These are phyloP conservation scores for Lactarius pseudohatsudake DNA, from an alignment of 768 basidiomycete genomes.

Conservation along the genomic window DNA sequence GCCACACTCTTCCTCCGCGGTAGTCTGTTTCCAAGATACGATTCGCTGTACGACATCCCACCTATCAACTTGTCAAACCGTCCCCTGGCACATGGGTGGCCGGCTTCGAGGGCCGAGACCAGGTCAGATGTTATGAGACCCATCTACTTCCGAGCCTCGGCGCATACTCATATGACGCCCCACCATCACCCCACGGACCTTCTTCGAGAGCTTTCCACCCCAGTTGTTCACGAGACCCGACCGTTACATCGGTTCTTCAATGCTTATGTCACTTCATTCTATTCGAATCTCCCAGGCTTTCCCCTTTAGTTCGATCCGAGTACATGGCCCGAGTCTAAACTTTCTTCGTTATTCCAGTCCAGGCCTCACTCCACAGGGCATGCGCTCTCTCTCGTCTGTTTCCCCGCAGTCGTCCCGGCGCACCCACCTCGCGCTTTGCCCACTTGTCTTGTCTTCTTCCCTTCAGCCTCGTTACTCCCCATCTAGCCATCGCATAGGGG, in stretches of 20 bases:
- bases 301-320: constrained; percentile 18
- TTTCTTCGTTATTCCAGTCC: constrained; percentile 21
- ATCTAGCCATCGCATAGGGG: constrained; percentile 5
- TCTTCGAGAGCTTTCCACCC: constrained; percentile 22
- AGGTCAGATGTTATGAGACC: constrained; percentile 23
- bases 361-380: not conserved
- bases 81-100: constrained; percentile 22
- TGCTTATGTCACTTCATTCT: constrained; percentile 21
- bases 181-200: constrained; percentile 22
- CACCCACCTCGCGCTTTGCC: not conserved
- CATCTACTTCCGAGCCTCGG: constrained; percentile 21
- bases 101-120: constrained; percentile 21
- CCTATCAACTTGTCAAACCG: not conserved
- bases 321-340: constrained; percentile 26
- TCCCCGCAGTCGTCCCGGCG: constrained; percentile 26
- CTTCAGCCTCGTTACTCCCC: constrained; percentile 3
- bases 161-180: constrained; percentile 26
- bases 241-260: constrained; percentile 17
- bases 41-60: not conserved
- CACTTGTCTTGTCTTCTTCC: not conserved
- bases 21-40: constrained; percentile 2
- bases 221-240: constrained; percentile 21
- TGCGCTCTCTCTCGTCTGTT: constrained; percentile 15
- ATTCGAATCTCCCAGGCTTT: constrained; percentile 17
- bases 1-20: not conserved